Conservation (phyloP, 352 stramenopile genomes). For the Poterioochromonas sp. region DNA sequence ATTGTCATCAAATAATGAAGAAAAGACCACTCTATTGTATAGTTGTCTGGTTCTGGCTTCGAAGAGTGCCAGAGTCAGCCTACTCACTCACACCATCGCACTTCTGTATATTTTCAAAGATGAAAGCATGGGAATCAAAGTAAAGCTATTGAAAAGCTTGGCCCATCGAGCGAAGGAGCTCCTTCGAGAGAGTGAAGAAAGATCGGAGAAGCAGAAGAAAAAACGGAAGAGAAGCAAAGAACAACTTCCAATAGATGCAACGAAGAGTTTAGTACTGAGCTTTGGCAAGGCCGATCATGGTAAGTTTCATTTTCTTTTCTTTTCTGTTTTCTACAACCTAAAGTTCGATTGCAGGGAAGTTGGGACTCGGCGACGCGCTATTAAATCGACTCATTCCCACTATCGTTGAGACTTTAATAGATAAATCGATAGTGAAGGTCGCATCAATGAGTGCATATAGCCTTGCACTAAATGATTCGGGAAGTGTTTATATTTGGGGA, state of each 20-base stretch:
- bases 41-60: background rate
- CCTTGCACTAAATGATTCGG: slow-evolving; percentile 15
- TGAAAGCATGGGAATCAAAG: background rate
- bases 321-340: background rate
- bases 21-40: background rate
- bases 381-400: slow-evolving; percentile 49
- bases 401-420: background rate
- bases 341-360: no score
- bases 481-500: slow-evolving; percentile 40
- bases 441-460: slow-evolving; percentile 23
- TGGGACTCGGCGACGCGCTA: slow-evolving; percentile 49
- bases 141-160: background rate
- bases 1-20: background rate
- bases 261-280: slow-evolving; percentile 2
- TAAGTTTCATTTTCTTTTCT: background rate
- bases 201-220: no score
- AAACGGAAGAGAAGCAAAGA: no score
- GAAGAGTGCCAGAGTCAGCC: background rate
- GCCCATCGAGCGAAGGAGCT: background rate
- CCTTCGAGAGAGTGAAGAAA: background rate
- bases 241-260: background rate
- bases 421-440: slow-evolving; percentile 12
- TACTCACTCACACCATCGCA: background rate
- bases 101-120: background rate
- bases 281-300: slow-evolving; percentile 34